Conservation (phyloP, 176 grass and related monocot species). For the Eremochloa ophiuroides region DNA sequence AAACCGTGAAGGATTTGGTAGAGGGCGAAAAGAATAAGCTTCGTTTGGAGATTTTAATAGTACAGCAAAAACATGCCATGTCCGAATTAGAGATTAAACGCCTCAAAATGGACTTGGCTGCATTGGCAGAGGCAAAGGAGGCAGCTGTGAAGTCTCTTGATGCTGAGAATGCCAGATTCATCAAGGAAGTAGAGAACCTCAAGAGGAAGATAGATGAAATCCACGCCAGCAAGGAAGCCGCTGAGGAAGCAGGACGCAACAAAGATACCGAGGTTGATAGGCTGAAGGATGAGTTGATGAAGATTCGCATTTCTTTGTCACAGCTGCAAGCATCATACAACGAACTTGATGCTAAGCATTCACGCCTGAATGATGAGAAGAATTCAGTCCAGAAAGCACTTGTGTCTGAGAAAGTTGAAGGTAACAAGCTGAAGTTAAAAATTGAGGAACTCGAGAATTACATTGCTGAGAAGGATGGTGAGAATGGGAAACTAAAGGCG, state of each 20-base stretch:
- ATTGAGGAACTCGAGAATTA: slow-evolving; percentile 27
- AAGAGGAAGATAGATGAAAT: not conserved
- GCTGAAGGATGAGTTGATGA: not conserved
- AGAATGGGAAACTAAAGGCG: slow-evolving; percentile 8
- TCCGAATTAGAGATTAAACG: not conserved
- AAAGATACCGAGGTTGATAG: slow-evolving; percentile 18
- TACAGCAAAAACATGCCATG: not conserved
- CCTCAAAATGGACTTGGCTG: slow-evolving; percentile 5
- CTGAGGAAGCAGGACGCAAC: not conserved
- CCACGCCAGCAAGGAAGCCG: slow-evolving; percentile 11
- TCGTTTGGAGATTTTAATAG: not conserved
- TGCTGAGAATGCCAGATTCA: not conserved
- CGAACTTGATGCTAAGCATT: not conserved
- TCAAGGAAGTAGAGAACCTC: not conserved
- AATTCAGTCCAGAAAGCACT: slow-evolving; percentile 15
- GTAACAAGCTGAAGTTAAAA: not conserved
- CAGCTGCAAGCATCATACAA: slow-evolving; percentile 20
- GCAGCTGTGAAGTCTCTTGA: not conserved
- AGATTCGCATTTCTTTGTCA: not conserved
- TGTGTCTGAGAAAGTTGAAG: slow-evolving; percentile 4
- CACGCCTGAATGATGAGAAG: slow-evolving; percentile 26
- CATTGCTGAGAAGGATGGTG: slow-evolving; percentile 2
- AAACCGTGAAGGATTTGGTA: not conserved
- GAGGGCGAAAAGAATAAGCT: slow-evolving; percentile 3
- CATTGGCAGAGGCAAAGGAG: slow-evolving; percentile 20